Percentiles rank a stretch among this genome's conserved stretches.
These are phyloP conservation scores for Hypoxylon sp. DNA, from an alignment of 2,329 filamentous ascomycete species.

Conservation along the genomic window DNA sequence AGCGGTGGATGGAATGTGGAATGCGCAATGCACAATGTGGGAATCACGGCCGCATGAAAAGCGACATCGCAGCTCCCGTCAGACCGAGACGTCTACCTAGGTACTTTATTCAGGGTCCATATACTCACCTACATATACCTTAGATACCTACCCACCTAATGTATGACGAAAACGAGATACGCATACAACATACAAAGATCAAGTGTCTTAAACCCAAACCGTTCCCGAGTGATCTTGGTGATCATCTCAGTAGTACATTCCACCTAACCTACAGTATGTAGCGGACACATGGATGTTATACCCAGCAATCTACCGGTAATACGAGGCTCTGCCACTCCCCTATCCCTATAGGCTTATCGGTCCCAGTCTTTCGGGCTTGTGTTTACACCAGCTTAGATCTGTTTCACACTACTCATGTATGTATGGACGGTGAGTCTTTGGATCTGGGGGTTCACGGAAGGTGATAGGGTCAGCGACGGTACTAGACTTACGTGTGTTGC, in stretches of 20 bases:
- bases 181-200: constrained; percentile 2
- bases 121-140: not conserved
- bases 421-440: not conserved
- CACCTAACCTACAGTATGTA: too few relatives aligned
- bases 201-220: not conserved
- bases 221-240: constrained; percentile 2
- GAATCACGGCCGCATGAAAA: not conserved
- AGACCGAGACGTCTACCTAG: constrained; percentile 9
- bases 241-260: not conserved
- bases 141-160: too few relatives aligned
- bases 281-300: constrained; percentile 17
- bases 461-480: not conserved
- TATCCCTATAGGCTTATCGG: not conserved
- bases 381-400: constrained; percentile 21
- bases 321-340: constrained; percentile 11
- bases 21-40: not conserved
- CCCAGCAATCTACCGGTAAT: constrained; percentile 12
- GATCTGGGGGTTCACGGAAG: constrained; percentile 15
- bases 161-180: not conserved
- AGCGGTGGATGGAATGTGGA: not conserved
- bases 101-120: constrained; percentile 16
- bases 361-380: constrained; percentile 19
- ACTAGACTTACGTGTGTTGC: not conserved
- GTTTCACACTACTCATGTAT: constrained; percentile 21
- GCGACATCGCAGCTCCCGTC: constrained; percentile 23